Evolutionary conservation across 352 stramenopile species (phyloP).

Genomic region (Ophiocytium majus): DNA sequence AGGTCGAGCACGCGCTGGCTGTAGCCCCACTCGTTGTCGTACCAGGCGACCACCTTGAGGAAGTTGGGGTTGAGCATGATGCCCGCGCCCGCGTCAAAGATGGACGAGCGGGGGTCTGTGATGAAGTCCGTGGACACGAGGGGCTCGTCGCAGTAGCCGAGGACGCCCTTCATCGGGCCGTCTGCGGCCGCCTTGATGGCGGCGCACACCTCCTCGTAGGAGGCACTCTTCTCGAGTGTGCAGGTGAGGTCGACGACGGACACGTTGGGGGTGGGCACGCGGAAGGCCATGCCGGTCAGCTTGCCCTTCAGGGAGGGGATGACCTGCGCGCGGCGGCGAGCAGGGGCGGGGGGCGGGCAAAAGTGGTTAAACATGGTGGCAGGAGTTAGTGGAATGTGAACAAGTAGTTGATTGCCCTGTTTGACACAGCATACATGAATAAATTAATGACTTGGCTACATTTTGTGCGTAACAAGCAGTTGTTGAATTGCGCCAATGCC

Average conservation of each 20-base stretch:
- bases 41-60: slow-evolving; percentile 98
- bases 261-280: slow-evolving; percentile 95
- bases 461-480: too few species aligned
- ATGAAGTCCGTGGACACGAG: slow-evolving; percentile 97
- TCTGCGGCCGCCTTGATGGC: slow-evolving; percentile 89
- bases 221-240: slow-evolving; percentile 81
- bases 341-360: background rate
- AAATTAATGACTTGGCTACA: too few species aligned
- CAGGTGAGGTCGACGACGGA: slow-evolving; percentile 95
- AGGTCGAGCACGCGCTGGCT: slow-evolving; percentile 62
- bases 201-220: slow-evolving; percentile 96
- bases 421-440: too few species aligned
- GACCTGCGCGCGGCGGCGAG: slow-evolving; percentile 53
- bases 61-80: slow-evolving; percentile 97
- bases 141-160: slow-evolving; percentile 95
- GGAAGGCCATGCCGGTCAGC: slow-evolving; percentile 96
- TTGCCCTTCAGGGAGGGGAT: slow-evolving; percentile 90
- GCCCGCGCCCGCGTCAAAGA: slow-evolving; percentile 94
- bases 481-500: too few species aligned
- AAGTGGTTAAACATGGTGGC: too few species aligned
- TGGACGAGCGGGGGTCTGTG: slow-evolving; percentile 88
- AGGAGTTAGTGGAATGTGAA: too few species aligned
- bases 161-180: slow-evolving; percentile 89
- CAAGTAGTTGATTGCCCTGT: too few species aligned
- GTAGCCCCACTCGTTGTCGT: slow-evolving; percentile 99